Conservation (phyloP, 177 flowering plant genomes). For the Vitis hybrid region DNA sequence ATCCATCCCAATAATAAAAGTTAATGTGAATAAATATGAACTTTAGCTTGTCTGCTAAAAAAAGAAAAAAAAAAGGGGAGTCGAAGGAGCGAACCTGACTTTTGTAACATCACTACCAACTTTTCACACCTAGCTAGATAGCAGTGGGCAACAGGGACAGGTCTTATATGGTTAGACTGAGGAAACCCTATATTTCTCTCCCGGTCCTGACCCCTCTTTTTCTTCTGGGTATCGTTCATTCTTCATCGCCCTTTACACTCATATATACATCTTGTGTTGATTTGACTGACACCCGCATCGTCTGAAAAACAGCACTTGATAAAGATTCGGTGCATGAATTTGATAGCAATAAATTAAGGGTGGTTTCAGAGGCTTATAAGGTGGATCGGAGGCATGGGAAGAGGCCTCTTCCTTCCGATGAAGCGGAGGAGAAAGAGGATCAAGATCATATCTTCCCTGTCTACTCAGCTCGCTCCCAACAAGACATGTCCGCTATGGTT, state of each 20-base stretch:
- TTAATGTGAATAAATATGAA: too few relatives aligned
- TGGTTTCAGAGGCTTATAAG: background rate
- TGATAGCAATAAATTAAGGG: too few relatives aligned
- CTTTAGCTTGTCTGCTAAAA: too few relatives aligned
- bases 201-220: background rate
- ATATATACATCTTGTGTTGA: background rate
- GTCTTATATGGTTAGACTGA: background rate
- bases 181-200: conserved; percentile 3
- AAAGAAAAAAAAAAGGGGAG: too few relatives aligned
- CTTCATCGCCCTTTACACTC: background rate
- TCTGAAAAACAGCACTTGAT: too few relatives aligned
- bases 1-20: too few relatives aligned
- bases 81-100: too few relatives aligned
- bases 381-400: conserved; percentile 43
- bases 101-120: too few relatives aligned
- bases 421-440: conserved; percentile 27
- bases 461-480: conserved; percentile 58
- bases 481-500: conserved; percentile 76
- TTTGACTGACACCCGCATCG: background rate
- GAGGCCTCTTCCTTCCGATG: conserved; percentile 31
- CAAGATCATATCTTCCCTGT: conserved; percentile 29
- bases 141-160: too few relatives aligned
- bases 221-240: background rate
- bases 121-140: too few relatives aligned
- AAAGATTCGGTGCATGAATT: too few relatives aligned